Evolutionary conservation across 805 yeast species (phyloP), one percentile per base, ranked within the genome.

Genomic region (Sugiyamaella qingdaonensis): DNA sequence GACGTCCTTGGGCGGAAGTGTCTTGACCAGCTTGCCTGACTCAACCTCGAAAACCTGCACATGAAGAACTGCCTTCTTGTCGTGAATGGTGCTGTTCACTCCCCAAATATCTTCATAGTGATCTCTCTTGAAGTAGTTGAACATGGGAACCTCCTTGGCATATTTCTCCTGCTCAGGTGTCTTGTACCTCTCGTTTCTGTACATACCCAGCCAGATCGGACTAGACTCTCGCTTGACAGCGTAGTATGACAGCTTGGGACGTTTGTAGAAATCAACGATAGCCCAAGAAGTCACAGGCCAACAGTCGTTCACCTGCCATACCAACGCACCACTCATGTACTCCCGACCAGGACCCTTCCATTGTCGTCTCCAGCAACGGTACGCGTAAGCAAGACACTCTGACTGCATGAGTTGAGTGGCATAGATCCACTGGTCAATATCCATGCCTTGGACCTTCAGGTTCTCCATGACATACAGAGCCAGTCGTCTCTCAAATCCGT

Each of bases 271-370:
- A 57, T 78, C 82, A 16, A 72, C 66, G 29, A 78, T 63, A 0
- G 81, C 65, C 82, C 82, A 78, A n/a, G 75, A 68, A 1, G 80
- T 71, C 1, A 70, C 76, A 1, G 82, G 82, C 78, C 80, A 77
- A 53, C 79, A 76, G 60, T 78, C 82, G 55, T 78, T 77, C 24
- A 76, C 61, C 62, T 78, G 82, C 82, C 82, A 78, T 7, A 78
- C 80, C 36, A 78, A 61, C 2, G 78, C 73, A 2, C 82, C 82
- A 13, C 78, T 76, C 39, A 63, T 61, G 37, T 68, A 65, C 41
- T 76, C 67, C 35, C 66, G 58, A 2, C 69, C 69, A 3, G 62
- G 62, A 3, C 63, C 65, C 29, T 66, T 64, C 82, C 82, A 78
- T 51, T 72, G 62, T 18, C 79, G 58, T 64, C 80, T 68, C 76